Evolutionary conservation across 2,329 filamentous ascomycete species (phyloP).

Genomic region (Colletotrichum sp.): DNA sequence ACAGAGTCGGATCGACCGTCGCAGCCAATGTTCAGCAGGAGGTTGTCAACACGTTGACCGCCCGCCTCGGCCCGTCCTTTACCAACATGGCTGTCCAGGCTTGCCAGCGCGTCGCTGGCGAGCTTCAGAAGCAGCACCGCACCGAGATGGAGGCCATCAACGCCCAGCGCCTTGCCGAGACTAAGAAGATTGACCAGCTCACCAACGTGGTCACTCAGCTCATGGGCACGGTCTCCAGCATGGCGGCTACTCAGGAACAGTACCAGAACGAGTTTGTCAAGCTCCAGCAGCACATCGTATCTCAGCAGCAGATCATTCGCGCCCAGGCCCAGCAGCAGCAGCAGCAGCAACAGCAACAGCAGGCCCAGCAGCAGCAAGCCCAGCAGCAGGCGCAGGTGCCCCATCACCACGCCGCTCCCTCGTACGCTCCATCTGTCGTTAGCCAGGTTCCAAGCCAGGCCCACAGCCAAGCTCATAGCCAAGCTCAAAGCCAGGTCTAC

Average conservation of each 20-base stretch:
- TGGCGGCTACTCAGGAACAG: slow-evolving; percentile 71
- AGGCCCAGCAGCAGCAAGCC: slow-evolving; percentile 10
- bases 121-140: slow-evolving; percentile 68
- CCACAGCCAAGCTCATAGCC: slow-evolving; percentile 26
- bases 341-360: slow-evolving; percentile 27
- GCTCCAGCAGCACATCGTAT: slow-evolving; percentile 52
- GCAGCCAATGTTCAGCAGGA: slow-evolving; percentile 72
- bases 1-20: slow-evolving; percentile 72
- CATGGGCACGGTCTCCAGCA: slow-evolving; percentile 70
- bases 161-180: slow-evolving; percentile 54
- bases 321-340: slow-evolving; percentile 22
- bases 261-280: slow-evolving; percentile 70
- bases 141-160: slow-evolving; percentile 56
- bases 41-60: slow-evolving; percentile 64
- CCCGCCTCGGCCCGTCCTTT: slow-evolving; percentile 70
- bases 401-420: slow-evolving; percentile 12
- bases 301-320: slow-evolving; percentile 42
- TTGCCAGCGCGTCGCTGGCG: slow-evolving; percentile 69
- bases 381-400: slow-evolving; percentile 14
- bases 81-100: slow-evolving; percentile 68
- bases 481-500: slow-evolving; percentile 24
- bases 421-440: slow-evolving; percentile 13
- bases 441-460: slow-evolving; percentile 19
- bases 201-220: slow-evolving; percentile 69
- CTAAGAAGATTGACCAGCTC: slow-evolving; percentile 75